Base-by-base conservation (phyloP, 1,139 yeast genomes). In the Zhuliangozyma parablackwelliae region DNA sequence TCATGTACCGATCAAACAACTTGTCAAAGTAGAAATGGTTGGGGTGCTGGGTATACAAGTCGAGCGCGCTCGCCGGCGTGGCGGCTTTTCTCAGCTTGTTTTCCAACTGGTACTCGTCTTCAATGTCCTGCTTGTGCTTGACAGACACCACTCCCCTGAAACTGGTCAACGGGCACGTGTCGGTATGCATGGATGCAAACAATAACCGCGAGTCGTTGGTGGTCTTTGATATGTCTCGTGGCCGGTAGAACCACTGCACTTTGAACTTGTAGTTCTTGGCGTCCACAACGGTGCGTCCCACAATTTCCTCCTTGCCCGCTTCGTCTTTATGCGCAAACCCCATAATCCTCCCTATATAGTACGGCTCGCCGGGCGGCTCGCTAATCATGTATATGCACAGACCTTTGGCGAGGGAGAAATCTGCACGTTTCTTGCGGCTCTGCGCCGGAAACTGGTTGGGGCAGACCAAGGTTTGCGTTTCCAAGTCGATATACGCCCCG, bases 291-390 rank as follows among this genome's bases (percentile, higher is more conserved):
- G 16, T 8, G 42, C 40, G 2, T 44, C 39, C 8, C 24, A 5
- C 24, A 2, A 3, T 7, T 23, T 23, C 5, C 31, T 38, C 8
- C 32, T 36, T 6, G 24, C 9, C 24, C 9, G 24, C 10, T 16
- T 33, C 31, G 31, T 36, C 43, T 21, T 47, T 51, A 44, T 69
- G 75, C 34, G 55, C 58, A 55, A 89, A 88, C 21, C 90, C 95
- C 73, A 87, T 76, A 34, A 92, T 73, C 37, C 94, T 69, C 0
- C 95, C 97, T 33, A 92, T 77, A 52, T 87, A 89, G 62, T 86
- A 90, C 0, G 97, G 97, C 50, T 90, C 97, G 1, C 96, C 95
- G 0, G 96, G 92, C 1, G 97, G 97, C 56, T 88, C 97, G 45
- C 95, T 81, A 21, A 89, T 72, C 78, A 92, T 80, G 56, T 86